Evolutionary conservation across 1,284 basidiomycete species (phyloP), one percentile per base, ranked within the genome.

Genomic region (Pseudozyma hubeiensis): DNA sequence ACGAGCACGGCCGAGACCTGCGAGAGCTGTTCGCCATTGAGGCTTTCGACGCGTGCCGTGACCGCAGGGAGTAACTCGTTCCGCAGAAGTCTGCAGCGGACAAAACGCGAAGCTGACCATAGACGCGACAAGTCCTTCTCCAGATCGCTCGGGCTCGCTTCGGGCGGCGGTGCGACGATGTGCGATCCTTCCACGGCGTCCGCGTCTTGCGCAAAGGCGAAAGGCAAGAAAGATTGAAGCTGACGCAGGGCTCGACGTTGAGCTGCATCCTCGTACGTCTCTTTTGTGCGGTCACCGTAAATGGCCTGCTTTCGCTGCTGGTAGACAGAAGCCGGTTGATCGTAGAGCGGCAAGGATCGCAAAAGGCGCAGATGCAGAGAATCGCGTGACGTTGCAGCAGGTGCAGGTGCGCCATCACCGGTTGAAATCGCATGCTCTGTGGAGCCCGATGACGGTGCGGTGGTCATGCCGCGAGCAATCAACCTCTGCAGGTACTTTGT

Each of bases 401-500:
- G 8, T 9, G 52, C 43, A 17, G 39, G 8, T 4, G 59, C 13
- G 4, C 50, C 55, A 24, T 44, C 19, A 6, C 8, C 17, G 8
- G 33, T 29, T 11, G 53, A 34, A 8, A 49, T 8, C 29, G 41
- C 17, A n/a, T 39, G 40, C 29, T 40, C 14, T 9, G 17, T 16
- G 14, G 10, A 16, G 19, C 33, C 17, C 4, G 53, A 6, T 4
- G 60, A 48, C 29, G 61, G 46, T 29, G 62, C 33, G 14, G 51
- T 64, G 31, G 64, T 67, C 56, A 55, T 64, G 6, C 93, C 92
- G 29, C 92, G 88, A 1, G 93, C 92, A 58, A 95, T 90, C 24
- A 97, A 87, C 30, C 91, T 88, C 79, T 94, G 92, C 33, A 96
- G 88, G 80, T 95, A 97, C 43, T 88, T 87, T n/a, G 90, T 87